These are phyloP conservation scores for Striga asiatica DNA, from an alignment of 257 asterid species.

Conservation along the genomic window DNA sequence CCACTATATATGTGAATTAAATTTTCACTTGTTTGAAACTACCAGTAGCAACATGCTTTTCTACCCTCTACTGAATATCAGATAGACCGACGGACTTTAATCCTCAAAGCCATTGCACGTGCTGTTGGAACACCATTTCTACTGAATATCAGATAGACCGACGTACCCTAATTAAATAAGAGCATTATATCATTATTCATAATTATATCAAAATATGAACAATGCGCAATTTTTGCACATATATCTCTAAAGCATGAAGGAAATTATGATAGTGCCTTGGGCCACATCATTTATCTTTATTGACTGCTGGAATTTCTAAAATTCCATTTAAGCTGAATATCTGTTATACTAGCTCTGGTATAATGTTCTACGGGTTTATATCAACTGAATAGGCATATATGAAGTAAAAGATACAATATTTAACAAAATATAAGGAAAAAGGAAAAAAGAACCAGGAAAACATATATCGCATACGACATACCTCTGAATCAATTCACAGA, in stretches of 20 bases:
- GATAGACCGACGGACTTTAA: too few relatives aligned
- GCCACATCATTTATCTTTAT: neutral
- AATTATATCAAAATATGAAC: neutral
- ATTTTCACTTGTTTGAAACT: too few relatives aligned
- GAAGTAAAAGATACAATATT: neutral
- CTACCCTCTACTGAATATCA: too few relatives aligned
- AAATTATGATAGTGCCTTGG: neutral
- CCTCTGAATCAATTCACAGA: conserved; percentile 10
- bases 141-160: too few relatives aligned
- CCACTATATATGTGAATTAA: too few relatives aligned
- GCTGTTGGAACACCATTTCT: neutral
- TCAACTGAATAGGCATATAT: neutral
- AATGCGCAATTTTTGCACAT: neutral
- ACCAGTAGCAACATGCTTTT: too few relatives aligned
- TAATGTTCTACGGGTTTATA: neutral
- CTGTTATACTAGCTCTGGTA: neutral
- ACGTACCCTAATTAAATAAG: too few relatives aligned
- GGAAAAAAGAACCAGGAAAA: neutral
- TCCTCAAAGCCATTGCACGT: neutral
- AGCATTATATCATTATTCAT: neutral
- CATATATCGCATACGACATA: neutral
- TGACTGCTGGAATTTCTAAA: neutral
- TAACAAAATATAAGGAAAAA: neutral
- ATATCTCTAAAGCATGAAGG: neutral
- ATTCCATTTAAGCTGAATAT: neutral